These are phyloP conservation scores for Cenchrus fungigraminus DNA, from an alignment of 176 grass and related monocot species.

Conservation along the genomic window DNA sequence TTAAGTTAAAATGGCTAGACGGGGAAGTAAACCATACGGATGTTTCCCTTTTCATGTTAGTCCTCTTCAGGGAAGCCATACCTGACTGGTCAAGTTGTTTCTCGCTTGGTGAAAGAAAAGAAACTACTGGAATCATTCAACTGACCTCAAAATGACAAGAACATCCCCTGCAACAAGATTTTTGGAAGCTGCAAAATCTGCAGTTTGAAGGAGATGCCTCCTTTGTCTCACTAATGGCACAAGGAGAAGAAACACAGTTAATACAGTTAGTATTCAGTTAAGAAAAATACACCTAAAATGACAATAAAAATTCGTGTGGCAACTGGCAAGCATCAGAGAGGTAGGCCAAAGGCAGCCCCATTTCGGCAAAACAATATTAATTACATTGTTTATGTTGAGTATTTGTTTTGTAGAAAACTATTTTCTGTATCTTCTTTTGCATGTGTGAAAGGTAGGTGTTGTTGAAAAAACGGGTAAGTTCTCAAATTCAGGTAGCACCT, in stretches of 20 bases:
- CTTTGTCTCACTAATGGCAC: background rate
- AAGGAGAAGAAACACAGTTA: background rate
- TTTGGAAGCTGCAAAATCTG: constrained; percentile 4
- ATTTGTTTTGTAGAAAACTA: background rate
- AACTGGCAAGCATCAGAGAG: background rate
- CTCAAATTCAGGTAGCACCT: background rate
- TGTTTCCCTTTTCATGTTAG: no score
- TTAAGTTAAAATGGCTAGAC: background rate
- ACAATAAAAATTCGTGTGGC: background rate
- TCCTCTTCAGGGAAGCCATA: no score
- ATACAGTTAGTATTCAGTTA: background rate
- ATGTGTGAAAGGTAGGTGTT: background rate
- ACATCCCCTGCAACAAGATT: background rate
- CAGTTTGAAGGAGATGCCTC: constrained; percentile 6
- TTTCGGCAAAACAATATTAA: background rate
- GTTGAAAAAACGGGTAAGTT: background rate
- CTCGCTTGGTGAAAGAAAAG: background rate
- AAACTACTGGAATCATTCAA: background rate
- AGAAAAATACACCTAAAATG: background rate
- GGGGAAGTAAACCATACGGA: no score
- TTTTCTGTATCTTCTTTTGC: background rate
- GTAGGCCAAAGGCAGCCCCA: background rate
- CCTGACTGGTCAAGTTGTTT: background rate
- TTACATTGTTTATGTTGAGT: no score
- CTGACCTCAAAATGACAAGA: constrained; percentile 24